These are phyloP conservation scores for Leccinum arenicola DNA, from an alignment of 768 basidiomycete species.

Conservation along the genomic window DNA sequence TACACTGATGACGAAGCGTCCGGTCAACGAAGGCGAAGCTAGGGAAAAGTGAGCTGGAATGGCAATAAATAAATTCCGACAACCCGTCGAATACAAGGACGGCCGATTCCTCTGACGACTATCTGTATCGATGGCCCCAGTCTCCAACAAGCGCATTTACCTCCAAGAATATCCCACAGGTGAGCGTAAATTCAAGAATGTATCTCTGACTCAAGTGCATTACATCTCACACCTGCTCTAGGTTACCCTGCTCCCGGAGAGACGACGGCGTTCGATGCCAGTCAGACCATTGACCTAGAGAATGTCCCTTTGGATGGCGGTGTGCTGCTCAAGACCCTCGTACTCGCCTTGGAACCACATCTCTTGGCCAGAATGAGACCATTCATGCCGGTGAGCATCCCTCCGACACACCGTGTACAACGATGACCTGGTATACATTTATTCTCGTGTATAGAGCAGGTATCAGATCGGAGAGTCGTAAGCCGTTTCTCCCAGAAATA, in stretches of 20 bases:
- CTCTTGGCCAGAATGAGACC: slow-evolving; percentile 37
- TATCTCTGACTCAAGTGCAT: background rate
- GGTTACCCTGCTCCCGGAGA: slow-evolving; percentile 32
- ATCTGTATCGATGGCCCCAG: slow-evolving; percentile 1
- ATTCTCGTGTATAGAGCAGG: slow-evolving; percentile 9
- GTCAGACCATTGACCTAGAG: slow-evolving; percentile 48
- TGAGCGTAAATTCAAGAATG: background rate
- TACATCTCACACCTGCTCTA: background rate
- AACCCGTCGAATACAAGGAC: background rate
- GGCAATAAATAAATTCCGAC: background rate
- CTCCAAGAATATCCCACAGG: slow-evolving; percentile 32
- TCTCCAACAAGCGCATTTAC: slow-evolving; percentile 35
- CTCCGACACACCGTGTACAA: slow-evolving; percentile 21
- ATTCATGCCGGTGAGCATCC: slow-evolving; percentile 32
- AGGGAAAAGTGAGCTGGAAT: background rate
- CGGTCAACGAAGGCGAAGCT: background rate
- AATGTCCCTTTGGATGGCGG: slow-evolving; percentile 43
- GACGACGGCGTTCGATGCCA: slow-evolving; percentile 44
- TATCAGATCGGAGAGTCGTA: slow-evolving; percentile 6
- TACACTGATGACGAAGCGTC: background rate
- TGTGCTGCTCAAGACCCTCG: slow-evolving; percentile 49
- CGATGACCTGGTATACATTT: background rate
- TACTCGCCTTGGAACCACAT: slow-evolving; percentile 47
- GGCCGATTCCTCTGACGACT: background rate
- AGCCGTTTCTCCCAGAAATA: background rate